Evolutionary conservation across 2,329 filamentous ascomycete genomes (phyloP).

Genomic region (Aspergillus jensenii): DNA sequence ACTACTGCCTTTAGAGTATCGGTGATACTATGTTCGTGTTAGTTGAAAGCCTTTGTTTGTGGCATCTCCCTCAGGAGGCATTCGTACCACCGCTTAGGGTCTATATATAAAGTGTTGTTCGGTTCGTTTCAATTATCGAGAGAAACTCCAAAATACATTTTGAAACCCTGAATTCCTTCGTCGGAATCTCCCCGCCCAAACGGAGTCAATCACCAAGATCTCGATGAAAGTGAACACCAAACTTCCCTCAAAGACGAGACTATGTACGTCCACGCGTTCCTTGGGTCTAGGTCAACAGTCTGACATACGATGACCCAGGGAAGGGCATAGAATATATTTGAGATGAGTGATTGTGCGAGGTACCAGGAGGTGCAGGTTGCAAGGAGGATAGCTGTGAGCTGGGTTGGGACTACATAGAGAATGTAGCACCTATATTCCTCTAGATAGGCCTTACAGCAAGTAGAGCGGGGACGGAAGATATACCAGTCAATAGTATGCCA

Average conservation of each 20-base stretch:
- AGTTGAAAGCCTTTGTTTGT: no score
- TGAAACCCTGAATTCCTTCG: no score
- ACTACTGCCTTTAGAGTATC: no score
- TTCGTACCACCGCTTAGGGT: no score
- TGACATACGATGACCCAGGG: constrained; percentile 64
- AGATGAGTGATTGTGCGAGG: constrained; percentile 64
- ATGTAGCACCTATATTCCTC: constrained; percentile 59
- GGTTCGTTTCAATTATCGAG: no score
- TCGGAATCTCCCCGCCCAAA: constrained; percentile 11
- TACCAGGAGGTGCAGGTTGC: constrained; percentile 67
- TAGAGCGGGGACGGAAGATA: neutral
- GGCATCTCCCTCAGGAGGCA: no score
- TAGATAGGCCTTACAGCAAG: no score
- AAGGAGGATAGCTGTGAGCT: constrained; percentile 64
- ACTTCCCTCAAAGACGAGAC: constrained; percentile 22
- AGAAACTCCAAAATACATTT: no score
- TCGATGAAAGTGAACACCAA: constrained; percentile 24
- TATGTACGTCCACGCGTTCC: constrained; percentile 22
- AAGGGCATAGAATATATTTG: constrained; percentile 56
- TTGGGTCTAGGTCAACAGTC: constrained; percentile 3
- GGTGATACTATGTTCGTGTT: no score
- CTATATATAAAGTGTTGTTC: no score
- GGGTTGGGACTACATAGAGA: constrained; percentile 63
- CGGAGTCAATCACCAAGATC: constrained; percentile 5
- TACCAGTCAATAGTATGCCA: constrained; percentile 46